Conservation (phyloP, 2,329 filamentous ascomycete species). For the Penicillium hordei region DNA sequence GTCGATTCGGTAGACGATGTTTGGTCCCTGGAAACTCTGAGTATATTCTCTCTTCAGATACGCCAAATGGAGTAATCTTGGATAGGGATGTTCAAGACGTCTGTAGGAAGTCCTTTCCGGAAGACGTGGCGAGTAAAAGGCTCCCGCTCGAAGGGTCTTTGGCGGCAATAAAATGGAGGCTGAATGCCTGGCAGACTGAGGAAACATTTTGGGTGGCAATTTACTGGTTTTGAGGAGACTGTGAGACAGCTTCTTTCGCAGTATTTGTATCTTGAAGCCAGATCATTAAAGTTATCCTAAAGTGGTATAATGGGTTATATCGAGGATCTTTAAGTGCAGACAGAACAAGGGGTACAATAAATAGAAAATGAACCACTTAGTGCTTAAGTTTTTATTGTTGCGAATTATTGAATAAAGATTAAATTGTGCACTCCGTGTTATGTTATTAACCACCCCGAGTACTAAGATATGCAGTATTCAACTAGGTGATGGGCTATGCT, state of each 20-base stretch:
- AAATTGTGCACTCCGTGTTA: background rate
- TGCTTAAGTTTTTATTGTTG: background rate
- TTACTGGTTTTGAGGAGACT: background rate
- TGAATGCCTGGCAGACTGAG: background rate
- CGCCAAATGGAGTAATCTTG: slow-evolving; percentile 1
- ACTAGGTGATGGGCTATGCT: background rate
- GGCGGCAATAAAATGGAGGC: background rate
- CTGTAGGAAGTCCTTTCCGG: background rate
- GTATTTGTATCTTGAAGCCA: background rate
- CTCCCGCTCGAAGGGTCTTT: background rate
- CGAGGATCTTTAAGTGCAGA: background rate
- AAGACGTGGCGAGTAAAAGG: background rate
- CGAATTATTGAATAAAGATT: background rate
- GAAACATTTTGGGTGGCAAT: background rate
- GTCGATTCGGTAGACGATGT: background rate
- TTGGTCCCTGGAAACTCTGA: slow-evolving; percentile 1
- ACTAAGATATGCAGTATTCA: no score
- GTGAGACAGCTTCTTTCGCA: background rate
- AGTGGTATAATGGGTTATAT: background rate
- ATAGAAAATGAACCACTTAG: background rate
- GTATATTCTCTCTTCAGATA: slow-evolving; percentile 1
- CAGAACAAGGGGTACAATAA: background rate
- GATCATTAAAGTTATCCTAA: background rate
- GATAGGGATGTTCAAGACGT: background rate
- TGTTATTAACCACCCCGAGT: no score